Conservation (phyloP, 345 rosid species). For the Bretschneidera sinensis region DNA sequence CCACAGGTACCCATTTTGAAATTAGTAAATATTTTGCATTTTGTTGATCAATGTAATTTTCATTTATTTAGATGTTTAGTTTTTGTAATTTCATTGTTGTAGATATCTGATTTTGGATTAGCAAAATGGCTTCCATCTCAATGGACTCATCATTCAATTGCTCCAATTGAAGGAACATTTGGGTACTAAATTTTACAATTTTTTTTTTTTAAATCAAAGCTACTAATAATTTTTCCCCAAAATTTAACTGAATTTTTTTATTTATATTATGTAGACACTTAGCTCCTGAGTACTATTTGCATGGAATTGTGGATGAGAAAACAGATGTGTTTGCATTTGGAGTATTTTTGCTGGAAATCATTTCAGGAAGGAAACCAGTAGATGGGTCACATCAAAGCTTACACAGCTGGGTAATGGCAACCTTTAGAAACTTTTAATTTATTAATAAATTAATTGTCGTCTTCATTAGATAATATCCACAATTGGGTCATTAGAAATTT, state of each 20-base stretch:
- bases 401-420: slow-evolving; percentile 71
- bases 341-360: slow-evolving; percentile 77
- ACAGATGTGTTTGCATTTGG: slow-evolving; percentile 97
- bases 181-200: slow-evolving; percentile 50
- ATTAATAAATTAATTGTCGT: no score
- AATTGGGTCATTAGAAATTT: no score
- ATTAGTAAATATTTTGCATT: background rate
- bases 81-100: background rate
- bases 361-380: slow-evolving; percentile 88
- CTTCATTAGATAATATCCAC: no score
- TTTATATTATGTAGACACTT: slow-evolving; percentile 47
- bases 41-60: background rate
- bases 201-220: no score
- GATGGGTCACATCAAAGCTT: slow-evolving; percentile 87
- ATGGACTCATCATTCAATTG: slow-evolving; percentile 97
- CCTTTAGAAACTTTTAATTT: no score
- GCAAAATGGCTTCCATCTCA: slow-evolving; percentile 99
- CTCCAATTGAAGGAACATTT: slow-evolving; percentile 97
- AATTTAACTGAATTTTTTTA: no score
- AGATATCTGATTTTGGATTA: slow-evolving; percentile 96
- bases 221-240: no score
- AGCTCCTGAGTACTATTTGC: slow-evolving; percentile 94
- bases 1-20: slow-evolving; percentile 45
- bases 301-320: slow-evolving; percentile 97
- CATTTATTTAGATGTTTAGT: background rate